Evolutionary conservation across 441 rosid genomes (phyloP), one percentile per base, ranked within the genome.

Genomic region (Eruca vesicaria): DNA sequence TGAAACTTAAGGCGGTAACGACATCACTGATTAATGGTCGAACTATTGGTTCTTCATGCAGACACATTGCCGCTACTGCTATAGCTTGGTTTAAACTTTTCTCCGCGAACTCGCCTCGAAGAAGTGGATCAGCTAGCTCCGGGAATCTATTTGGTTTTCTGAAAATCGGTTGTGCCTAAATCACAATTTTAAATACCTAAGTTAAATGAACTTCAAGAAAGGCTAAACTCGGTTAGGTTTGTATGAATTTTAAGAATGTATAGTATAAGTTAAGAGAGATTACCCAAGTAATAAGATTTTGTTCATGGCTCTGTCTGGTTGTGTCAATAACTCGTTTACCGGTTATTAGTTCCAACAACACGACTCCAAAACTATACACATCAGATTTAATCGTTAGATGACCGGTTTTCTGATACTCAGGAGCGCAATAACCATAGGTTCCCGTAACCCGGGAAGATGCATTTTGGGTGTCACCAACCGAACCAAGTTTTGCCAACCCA

Each of bases 351-450:
- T 93, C 98, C 79, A 93, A 78, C 53, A 93, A 29, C 53, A 93
- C 91, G 19, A 93, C 94, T 33, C 98, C 98, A 33, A 91, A 88
- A 63, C 94, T 89, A 70, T 93, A 93, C 3, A 93, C 95, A 69
- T 93, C 98, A 0, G 98, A 90, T 69, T 89, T 90, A 2, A 83
- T 81, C 0, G 97, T 87, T 7, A 90, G 55, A 19, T 86, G 90
- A 1, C 95, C 93, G 2, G 89, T 84, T 80, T 82, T 85, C 50
- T 89, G 93, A 66, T 90, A 93, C 65, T 90, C 97, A 0, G 97
- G 98, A 4, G 97, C 98, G 28, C 98, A 89, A 61, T 93, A 93
- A 7, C 98, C 95, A 14, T 87, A 89, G 0, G 89, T 89, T 75
- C 96, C 98, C 87, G 82, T 80, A 14, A 91, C 88, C 71, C 92